Percentiles rank a stretch among this genome's conserved stretches.
These are phyloP conservation scores for Rhizopus stolonifer DNA, from an alignment of 371 early-diverging fungal species.

Conservation along the genomic window DNA sequence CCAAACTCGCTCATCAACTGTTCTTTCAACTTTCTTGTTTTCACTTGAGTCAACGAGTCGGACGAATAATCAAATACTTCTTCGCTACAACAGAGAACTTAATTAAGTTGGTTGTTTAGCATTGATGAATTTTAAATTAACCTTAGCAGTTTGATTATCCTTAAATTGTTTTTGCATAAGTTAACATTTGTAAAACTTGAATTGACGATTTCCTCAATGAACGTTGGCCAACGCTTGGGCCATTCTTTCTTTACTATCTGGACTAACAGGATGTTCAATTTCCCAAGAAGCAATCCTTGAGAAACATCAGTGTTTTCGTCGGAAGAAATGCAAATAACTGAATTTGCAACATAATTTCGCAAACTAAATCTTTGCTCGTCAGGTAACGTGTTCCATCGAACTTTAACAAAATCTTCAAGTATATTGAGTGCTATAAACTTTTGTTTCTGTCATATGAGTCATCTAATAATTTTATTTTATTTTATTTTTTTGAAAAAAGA, in stretches of 20 bases:
- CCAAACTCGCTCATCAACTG: constrained; percentile 93
- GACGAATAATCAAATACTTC: constrained; percentile 94
- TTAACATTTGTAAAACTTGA: constrained; percentile 84
- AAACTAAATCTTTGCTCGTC: constrained; percentile 83
- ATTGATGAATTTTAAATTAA: constrained; percentile 17
- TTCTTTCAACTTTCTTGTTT: constrained; percentile 81
- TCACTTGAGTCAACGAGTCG: constrained; percentile 91
- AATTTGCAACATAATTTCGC: constrained; percentile 83
- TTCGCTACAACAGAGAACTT: constrained; percentile 61
- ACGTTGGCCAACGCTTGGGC: constrained; percentile 98
- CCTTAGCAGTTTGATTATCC: constrained; percentile 91
- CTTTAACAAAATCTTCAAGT: constrained; percentile 91
- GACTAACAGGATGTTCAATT: constrained; percentile 89
- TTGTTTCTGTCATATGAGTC: constrained; percentile 30
- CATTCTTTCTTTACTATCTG: constrained; percentile 99
- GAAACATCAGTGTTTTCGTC: constrained; percentile 66
- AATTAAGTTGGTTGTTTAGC: not conserved
- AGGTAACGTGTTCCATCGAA: constrained; percentile 93
- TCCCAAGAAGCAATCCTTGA: constrained; percentile 71
- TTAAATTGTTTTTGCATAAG: constrained; percentile 97
- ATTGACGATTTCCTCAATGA: constrained; percentile 94
- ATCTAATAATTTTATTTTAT: not conserved
- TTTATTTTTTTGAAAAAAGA: not conserved
- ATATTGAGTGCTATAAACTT: constrained; percentile 91
- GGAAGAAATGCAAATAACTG: constrained; percentile 77